Percentiles rank a stretch among this genome's conserved stretches.
Evolutionary conservation across 306 rosid species (phyloP).

Genomic region (Cucurbita moschata): DNA sequence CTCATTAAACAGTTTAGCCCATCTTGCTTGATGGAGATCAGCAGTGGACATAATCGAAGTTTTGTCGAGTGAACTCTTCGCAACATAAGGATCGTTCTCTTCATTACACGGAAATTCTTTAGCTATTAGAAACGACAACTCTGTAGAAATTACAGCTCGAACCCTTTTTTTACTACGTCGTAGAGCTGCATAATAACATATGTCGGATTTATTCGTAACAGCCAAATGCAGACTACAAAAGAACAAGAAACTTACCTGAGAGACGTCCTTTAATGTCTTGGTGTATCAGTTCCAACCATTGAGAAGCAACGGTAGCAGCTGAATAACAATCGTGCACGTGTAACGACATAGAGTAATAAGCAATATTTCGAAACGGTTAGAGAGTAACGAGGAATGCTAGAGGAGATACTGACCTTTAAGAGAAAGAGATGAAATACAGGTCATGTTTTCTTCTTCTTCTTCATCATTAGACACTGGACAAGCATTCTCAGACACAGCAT

Average conservation of each 20-base stretch:
- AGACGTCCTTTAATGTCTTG: slow-evolving; percentile 91
- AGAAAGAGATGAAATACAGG: slow-evolving; percentile 56
- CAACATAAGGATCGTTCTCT: slow-evolving; percentile 27
- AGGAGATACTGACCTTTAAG: slow-evolving; percentile 38
- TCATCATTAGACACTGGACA: slow-evolving; percentile 44
- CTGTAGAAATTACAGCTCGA: slow-evolving; percentile 58
- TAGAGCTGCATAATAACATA: slow-evolving; percentile 39
- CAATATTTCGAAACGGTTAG: background rate
- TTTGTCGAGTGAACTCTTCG: slow-evolving; percentile 14
- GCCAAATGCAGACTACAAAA: background rate
- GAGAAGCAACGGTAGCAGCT: slow-evolving; percentile 97
- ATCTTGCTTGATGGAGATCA: slow-evolving; percentile 69
- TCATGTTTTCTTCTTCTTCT: slow-evolving; percentile 36
- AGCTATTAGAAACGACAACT: slow-evolving; percentile 61
- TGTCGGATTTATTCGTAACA: background rate
- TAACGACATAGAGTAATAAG: background rate
- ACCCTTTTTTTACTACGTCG: slow-evolving; percentile 79
- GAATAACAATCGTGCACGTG: slow-evolving; percentile 19
- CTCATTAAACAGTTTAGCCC: slow-evolving; percentile 64
- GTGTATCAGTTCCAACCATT: slow-evolving; percentile 79
- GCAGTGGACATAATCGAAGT: slow-evolving; percentile 27
- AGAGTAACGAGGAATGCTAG: background rate
- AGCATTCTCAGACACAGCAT: slow-evolving; percentile 33
- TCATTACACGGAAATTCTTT: slow-evolving; percentile 53
- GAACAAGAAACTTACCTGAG: slow-evolving; percentile 32